phyloP scores from a whole-genome alignment of 1,139 yeast genomes.

The Lodderomyces pseudojiufengensis region DNA sequence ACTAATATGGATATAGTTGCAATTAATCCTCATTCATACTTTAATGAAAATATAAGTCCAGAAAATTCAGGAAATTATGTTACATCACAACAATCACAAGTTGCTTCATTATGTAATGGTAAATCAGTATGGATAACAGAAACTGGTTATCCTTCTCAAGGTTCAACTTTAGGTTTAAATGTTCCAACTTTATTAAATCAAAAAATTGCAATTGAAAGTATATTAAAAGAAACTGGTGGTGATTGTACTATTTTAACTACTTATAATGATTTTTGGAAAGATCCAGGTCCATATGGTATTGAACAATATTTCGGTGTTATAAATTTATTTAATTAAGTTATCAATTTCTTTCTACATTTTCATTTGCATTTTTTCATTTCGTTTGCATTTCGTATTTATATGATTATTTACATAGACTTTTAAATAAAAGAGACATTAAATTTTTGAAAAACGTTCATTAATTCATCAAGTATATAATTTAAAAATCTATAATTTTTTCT shows the following conservation, averaged over 20 bases:
- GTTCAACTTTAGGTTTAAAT: conserved; percentile 66
- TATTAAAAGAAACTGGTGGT: conserved; percentile 53
- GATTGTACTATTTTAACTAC: conserved; percentile 72
- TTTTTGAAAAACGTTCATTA: background rate
- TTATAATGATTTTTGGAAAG: conserved; percentile 80
- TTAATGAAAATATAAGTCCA: conserved; percentile 61
- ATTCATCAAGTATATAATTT: conserved; percentile 8
- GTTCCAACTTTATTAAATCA: conserved; percentile 73
- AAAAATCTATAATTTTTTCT: conserved; percentile 52
- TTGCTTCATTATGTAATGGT: conserved; percentile 49
- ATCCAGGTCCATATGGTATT: conserved; percentile 78
- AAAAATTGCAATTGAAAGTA: conserved; percentile 57
- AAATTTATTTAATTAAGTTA: conserved; percentile 30
- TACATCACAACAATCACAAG: conserved; percentile 53
- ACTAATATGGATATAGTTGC: conserved; percentile 61
- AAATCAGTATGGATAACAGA: conserved; percentile 62
- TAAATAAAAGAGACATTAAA: conserved; percentile 1
- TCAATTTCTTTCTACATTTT: background rate
- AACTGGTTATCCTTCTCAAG: conserved; percentile 85
- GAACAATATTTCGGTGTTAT: conserved; percentile 84
- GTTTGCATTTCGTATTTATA: background rate
- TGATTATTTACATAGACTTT: too few relatives aligned
- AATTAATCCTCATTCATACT: conserved; percentile 83
- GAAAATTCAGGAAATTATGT: conserved; percentile 71
- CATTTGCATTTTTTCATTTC: too few relatives aligned